These are phyloP conservation scores for Aegilops umbellulata DNA, from an alignment of 176 grass and related monocot species.

Conservation along the genomic window DNA sequence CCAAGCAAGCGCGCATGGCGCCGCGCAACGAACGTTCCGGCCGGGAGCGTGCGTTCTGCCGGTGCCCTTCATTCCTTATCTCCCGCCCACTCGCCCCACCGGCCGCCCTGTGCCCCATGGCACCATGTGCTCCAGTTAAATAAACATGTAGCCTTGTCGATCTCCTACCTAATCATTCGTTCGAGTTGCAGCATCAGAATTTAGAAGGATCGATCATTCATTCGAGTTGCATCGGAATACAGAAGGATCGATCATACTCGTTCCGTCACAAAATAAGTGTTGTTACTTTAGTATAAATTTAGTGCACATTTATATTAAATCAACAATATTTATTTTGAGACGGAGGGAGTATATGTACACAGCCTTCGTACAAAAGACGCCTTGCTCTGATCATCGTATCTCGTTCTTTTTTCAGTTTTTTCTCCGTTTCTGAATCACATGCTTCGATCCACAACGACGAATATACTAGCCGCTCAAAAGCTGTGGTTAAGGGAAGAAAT, in stretches of 20 bases:
- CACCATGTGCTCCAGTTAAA: not conserved
- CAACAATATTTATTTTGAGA: too few relatives aligned
- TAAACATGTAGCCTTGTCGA: not conserved
- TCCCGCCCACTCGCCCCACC: not conserved
- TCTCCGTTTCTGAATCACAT: not conserved
- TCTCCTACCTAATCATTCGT: not conserved
- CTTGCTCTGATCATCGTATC: not conserved
- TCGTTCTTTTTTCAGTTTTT: not conserved
- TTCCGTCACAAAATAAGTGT: too few relatives aligned
- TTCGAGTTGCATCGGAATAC: not conserved
- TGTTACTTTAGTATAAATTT: too few relatives aligned
- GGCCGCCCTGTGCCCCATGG: conserved; percentile 20
- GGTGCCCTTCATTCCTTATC: conserved; percentile 25
- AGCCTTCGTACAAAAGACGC: not conserved
- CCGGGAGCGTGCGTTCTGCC: not conserved
- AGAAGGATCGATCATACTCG: not conserved
- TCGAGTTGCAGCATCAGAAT: not conserved
- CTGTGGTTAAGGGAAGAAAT: too few relatives aligned
- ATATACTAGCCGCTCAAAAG: not conserved
- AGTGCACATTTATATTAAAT: too few relatives aligned
- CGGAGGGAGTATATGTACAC: not conserved
- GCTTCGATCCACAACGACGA: not conserved
- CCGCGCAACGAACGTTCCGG: not conserved
- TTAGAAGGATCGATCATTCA: not conserved
- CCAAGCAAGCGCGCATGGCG: not conserved